These are phyloP conservation scores for Rhodotorula graminis DNA, from an alignment of 768 basidiomycete species.

Conservation along the genomic window DNA sequence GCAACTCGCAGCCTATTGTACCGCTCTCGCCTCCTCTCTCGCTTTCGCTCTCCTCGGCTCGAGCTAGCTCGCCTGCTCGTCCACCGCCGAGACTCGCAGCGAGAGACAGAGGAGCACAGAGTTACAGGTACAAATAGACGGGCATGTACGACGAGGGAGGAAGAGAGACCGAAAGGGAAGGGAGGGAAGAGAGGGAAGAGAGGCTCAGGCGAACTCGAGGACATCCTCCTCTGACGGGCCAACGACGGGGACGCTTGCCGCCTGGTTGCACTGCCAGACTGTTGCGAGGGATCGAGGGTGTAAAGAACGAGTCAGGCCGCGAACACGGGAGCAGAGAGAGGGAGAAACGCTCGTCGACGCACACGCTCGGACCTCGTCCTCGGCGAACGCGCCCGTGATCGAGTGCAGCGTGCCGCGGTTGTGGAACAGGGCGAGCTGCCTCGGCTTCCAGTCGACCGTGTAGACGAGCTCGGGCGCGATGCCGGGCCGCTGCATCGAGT, in stretches of 20 bases:
- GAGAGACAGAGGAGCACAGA: no score
- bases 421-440: slow-evolving; percentile 77
- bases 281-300: not conserved
- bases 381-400: slow-evolving; percentile 71
- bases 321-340: not conserved
- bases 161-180: not conserved
- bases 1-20: slow-evolving; percentile 4
- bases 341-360: not conserved
- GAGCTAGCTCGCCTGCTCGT: no score
- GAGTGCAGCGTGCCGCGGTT: slow-evolving; percentile 76
- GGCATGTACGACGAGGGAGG: no score
- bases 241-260: slow-evolving; percentile 64
- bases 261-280: slow-evolving; percentile 43
- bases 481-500: slow-evolving; percentile 81
- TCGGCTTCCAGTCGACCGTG: slow-evolving; percentile 77
- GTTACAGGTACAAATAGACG: no score
- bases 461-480: slow-evolving; percentile 81
- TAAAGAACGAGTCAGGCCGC: not conserved
- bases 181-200: no score
- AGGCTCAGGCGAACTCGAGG: slow-evolving; percentile 41
- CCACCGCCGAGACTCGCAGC: no score
- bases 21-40: not conserved
- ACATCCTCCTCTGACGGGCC: slow-evolving; percentile 69
- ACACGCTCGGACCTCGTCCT: slow-evolving; percentile 33
- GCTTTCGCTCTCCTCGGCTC: no score